Percentiles rank a stretch among this genome's conserved stretches.
These are phyloP conservation scores for Asterella californica DNA, from an alignment of 225 moss, liverwort and hornwort species.

Conservation along the genomic window DNA sequence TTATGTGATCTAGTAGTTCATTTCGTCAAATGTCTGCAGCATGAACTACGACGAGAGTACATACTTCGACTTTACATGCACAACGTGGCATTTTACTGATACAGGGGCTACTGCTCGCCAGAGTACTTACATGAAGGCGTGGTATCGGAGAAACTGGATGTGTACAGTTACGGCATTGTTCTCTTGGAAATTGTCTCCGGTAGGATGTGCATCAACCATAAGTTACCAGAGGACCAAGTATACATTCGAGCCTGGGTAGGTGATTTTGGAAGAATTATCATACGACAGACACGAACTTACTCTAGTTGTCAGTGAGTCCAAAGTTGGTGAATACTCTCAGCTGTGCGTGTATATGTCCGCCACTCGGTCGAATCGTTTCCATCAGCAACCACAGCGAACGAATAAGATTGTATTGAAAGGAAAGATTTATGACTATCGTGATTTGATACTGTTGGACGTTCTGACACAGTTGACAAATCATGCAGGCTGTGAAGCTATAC, in stretches of 20 bases:
- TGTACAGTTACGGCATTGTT: constrained; percentile 16
- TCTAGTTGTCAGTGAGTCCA: not conserved
- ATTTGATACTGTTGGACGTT: too few species aligned
- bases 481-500: not conserved
- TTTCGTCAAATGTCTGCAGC: too few species aligned
- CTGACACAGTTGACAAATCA: too few species aligned
- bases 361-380: not conserved
- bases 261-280: too few species aligned
- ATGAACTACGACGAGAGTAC: not conserved
- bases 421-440: too few species aligned
- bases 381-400: not conserved
- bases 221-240: not conserved
- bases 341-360: not conserved
- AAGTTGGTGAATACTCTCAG: not conserved
- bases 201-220: not conserved
- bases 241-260: not conserved
- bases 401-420: too few species aligned
- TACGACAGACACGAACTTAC: not conserved
- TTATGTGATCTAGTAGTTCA: too few species aligned
- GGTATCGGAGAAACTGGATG: constrained; percentile 10
- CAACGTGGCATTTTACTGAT: not conserved
- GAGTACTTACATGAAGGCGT: constrained; percentile 6
- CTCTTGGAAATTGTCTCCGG: constrained; percentile 3
- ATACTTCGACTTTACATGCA: not conserved
- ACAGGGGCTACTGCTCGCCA: constrained; percentile 7